phyloP scores from a whole-genome alignment of 148 eudicot genomes.

The Agrostemma githago region DNA sequence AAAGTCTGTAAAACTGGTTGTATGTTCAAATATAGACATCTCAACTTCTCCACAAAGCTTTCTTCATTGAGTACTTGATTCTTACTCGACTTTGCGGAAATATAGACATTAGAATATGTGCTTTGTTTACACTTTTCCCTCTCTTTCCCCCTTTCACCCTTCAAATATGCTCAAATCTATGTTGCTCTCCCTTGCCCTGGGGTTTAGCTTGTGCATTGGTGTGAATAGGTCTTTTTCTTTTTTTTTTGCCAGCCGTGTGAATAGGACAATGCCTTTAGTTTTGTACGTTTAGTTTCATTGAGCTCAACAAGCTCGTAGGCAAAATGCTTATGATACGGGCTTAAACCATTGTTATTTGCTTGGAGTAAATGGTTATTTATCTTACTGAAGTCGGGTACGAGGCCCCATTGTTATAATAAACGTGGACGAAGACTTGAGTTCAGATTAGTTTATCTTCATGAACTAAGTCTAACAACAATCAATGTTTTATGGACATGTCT shows the following conservation, averaged over 20 bases:
- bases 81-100: conserved; percentile 14
- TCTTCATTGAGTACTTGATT: background rate
- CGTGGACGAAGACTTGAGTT: too few species aligned
- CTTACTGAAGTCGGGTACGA: too few species aligned
- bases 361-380: too few species aligned
- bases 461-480: too few species aligned
- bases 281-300: background rate
- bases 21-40: conserved; percentile 19
- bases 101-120: background rate
- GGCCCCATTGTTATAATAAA: too few species aligned
- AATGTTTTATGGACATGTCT: too few species aligned
- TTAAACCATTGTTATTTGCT: too few species aligned
- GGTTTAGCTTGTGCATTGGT: background rate
- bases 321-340: too few species aligned
- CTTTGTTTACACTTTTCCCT: background rate
- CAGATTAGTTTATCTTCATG: too few species aligned
- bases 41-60: background rate
- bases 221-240: background rate
- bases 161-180: background rate
- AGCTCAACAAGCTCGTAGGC: too few species aligned
- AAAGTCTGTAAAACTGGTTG: conserved; percentile 15
- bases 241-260: too few species aligned
- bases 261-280: background rate
- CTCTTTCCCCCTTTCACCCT: background rate
- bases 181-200: background rate